Evolutionary conservation across 768 basidiomycete genomes (phyloP), one percentile per base, ranked within the genome.

Genomic region (Tulasnella sp.): DNA sequence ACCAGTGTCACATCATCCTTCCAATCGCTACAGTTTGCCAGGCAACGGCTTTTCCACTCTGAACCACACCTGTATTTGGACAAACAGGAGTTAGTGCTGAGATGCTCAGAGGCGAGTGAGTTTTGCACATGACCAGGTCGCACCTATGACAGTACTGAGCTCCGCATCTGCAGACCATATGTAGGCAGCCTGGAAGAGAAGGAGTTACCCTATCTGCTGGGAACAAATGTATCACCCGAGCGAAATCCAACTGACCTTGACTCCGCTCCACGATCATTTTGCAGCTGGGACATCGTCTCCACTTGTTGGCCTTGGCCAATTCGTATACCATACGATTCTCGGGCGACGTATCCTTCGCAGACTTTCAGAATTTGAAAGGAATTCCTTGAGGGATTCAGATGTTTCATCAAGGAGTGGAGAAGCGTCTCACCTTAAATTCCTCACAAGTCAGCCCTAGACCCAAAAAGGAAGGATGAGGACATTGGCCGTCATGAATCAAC

Each of bases 111-210:
- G 17, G 3, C 19, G 21, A 21, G 17, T 12, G 15, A 53, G 24
- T 17, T 15, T 42, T 27, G n/a, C n/a, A 21, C 7, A 17, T n/a
- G n/a, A n/a, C 4, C 29, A 15, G 27, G 15, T 31, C 54, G 41
- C 25, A 56, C 54, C 34, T 38, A 29, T 43, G 43, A 34, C 54
- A 56, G 30, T 44, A 56, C 24, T 56, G 38, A 21, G n/a, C 29
- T 19, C 45, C 45, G 24, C 54, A 56, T 15, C 42, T 44, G 21
- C 54, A 56, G 22, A 43, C 44, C 54, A 56, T 56, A 27, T 56
- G 54, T 12, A 43, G 15, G 43, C 54, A 56, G 15, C 54, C 54
- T 56, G 10, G 38, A 27, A 24, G 15, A 24, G 5, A 17, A 10
- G 8, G 52, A 10, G 15, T 31, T 11, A n/a, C 21, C 17, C 3